Evolutionary conservation across 2,329 filamentous ascomycete genomes (phyloP).

Genomic region (Fusarium newnesense): DNA sequence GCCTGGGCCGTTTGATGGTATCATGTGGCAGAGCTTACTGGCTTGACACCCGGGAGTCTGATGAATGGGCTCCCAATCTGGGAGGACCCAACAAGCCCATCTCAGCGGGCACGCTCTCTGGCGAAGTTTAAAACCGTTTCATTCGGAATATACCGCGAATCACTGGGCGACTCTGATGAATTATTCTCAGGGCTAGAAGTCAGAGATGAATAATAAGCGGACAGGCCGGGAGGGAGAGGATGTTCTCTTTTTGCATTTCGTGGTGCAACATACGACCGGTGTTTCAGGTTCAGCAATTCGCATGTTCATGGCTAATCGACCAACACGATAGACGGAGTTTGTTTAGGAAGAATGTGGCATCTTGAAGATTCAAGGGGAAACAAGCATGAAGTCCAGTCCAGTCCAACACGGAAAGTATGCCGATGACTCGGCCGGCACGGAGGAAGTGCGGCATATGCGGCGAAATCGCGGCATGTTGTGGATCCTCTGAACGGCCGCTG

Average conservation of each 20-base stretch:
- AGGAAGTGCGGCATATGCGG: constrained; percentile 40
- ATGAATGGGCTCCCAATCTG: constrained; percentile 75
- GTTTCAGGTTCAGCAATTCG: constrained; percentile 8
- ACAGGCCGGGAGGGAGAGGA: constrained; percentile 9
- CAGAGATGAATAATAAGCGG: constrained; percentile 13
- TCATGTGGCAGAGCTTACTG: constrained; percentile 80
- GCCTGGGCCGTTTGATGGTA: constrained; percentile 82
- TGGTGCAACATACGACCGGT: constrained; percentile 11
- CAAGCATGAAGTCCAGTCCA: constrained; percentile 27
- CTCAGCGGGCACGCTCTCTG: constrained; percentile 49
- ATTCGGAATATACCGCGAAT: constrained; percentile 13
- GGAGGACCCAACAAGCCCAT: constrained; percentile 67
- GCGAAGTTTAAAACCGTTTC: constrained; percentile 43
- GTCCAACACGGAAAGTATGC: constrained; percentile 28
- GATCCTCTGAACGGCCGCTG: constrained; percentile 15
- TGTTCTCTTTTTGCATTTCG: constrained; percentile 4
- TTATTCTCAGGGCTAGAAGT: neutral
- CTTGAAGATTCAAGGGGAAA: constrained; percentile 10
- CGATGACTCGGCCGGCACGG: constrained; percentile 35
- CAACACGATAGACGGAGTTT: constrained; percentile 34
- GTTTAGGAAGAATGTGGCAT: neutral
- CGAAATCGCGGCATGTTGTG: constrained; percentile 41
- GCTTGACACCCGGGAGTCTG: constrained; percentile 75
- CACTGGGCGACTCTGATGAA: neutral
- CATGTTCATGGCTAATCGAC: constrained; percentile 23